Evolutionary conservation across 345 rosid species (phyloP), one percentile per base, ranked within the genome.

Genomic region (Abelmoschus esculentus): DNA sequence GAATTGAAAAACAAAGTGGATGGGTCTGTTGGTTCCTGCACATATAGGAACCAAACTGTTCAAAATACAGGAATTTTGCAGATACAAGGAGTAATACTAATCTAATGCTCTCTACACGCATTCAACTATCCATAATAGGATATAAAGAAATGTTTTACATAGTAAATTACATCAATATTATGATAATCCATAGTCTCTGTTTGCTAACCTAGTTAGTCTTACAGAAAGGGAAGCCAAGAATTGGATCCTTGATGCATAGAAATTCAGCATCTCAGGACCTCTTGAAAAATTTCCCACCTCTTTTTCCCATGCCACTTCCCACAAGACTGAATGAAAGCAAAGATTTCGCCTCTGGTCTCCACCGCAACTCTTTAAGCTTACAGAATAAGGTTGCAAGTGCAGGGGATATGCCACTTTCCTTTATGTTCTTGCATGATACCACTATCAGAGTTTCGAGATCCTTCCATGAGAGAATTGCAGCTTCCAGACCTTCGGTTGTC

Each of bases 311-410:
- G 47, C 90, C 96, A 13, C 83, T 85, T 59, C 83, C 96, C 11
- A 36, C 71, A 59, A 95, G 96, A 70, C 85, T 82, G 57, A 85
- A 77, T 19, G 75, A 78, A 11, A 90, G 87, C 65, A 85, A 90
- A 12, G 89, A 87, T 70, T 81, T 91, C 17, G 89, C 78, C 67
- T 95, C 96, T 32, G 99, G 96, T 70, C 91, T 84, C 99, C 99
- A 95, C 77, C 85, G 90, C 81, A 95, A 76, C 58, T 88, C 99
- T 80, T 84, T 88, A 14, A 95, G 88, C 54, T 44, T 78, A 19
- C 89, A 87, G 82, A 91, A 90, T 64, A 90, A 75, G 29, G 84
- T 83, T 32, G 93, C 82, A 8, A 95, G 83, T 28, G 84, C 90
- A 12, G 96, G 89, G 72, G 91, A 81, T 32, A 87, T 77, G 70